Base-by-base conservation (phyloP, 2,329 filamentous ascomycete genomes). In the Leptographium procerum region DNA sequence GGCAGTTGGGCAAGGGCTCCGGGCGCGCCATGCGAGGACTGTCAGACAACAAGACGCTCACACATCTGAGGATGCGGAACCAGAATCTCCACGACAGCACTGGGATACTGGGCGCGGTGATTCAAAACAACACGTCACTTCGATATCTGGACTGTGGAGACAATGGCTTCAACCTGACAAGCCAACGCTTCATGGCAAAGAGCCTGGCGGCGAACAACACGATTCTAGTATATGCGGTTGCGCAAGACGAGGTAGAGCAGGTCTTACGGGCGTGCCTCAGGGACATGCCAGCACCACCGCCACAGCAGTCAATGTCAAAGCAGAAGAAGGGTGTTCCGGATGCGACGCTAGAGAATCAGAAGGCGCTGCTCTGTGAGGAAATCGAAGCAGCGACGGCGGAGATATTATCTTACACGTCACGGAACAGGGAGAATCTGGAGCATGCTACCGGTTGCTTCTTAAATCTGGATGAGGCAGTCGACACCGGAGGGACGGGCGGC, bases 41-140 rank as follows among this genome's bases (percentile, higher is more conserved):
- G 4, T 61, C 63, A 0, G 40, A 62, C 31, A 72, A 72, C 65
- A 63, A 50, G 34, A 66, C 66, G 1, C 61, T 72, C 10, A 70
- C 69, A 11, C 79, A 82, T 64, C 72, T 83, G 4, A 74, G 79
- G 1, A 72, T 83, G 52, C 76, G 79, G 61, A 82, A 79, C 65
- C 80, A 83, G 65, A 76, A 78, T 69, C 71, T 80, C 9, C 76
- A 78, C 61, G 71, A 76, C 62, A 80, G 81, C 58, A 75, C 79
- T 24, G 80, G 78, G 29, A 67, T 67, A 56, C 67, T 83, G 34
- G 79, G 79, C 54, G 65, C 82, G 48, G 79, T 78, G 47, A 72
- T 83, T 19, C 72, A 74, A 6, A 66, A 68, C 33, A 82, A 82
- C 65, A 70, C 69, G 60, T 74, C 73, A 0, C 71, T 83, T 3